A percentile compares a stretch with the other conserved stretches of the same genome.
Evolutionary conservation across 768 basidiomycete species (phyloP).

Genomic region (Trametes cubensis): DNA sequence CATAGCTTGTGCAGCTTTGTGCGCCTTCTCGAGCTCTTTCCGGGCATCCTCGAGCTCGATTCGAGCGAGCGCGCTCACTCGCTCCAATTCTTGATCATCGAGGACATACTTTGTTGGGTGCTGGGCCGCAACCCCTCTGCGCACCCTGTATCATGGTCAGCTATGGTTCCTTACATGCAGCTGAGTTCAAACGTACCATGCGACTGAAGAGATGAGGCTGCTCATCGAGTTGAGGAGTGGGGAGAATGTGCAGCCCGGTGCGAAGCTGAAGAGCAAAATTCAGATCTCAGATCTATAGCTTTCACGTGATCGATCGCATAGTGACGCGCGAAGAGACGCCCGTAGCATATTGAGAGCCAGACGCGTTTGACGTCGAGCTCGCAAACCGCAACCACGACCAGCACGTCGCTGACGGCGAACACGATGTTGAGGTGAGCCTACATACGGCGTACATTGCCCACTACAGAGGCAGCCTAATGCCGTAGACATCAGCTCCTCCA

Average conservation of each 20-base stretch:
- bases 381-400: conserved; percentile 54
- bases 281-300: conserved; percentile 32
- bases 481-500: conserved; percentile 49
- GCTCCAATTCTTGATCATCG: conserved; percentile 85
- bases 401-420: conserved; percentile 48
- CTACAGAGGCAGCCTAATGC: conserved; percentile 16
- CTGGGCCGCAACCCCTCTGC: conserved; percentile 70
- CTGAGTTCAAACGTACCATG: conserved; percentile 45
- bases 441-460: background rate
- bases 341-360: background rate
- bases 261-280: conserved; percentile 5
- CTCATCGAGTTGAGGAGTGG: conserved; percentile 55
- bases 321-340: conserved; percentile 34
- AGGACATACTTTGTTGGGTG: conserved; percentile 88
- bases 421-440: conserved; percentile 13
- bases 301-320: conserved; percentile 64
- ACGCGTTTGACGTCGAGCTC: conserved; percentile 25
- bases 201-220: conserved; percentile 71
- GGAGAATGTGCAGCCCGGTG: conserved; percentile 42
- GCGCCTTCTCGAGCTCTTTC: conserved; percentile 80
- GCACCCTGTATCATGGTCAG: conserved; percentile 55
- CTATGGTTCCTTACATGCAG: background rate
- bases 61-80: conserved; percentile 84
- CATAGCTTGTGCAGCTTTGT: conserved; percentile 74
- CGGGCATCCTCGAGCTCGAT: conserved; percentile 91